Evolutionary conservation across 768 basidiomycete genomes (phyloP).

Genomic region (Coprinellus aureogranulatus): DNA sequence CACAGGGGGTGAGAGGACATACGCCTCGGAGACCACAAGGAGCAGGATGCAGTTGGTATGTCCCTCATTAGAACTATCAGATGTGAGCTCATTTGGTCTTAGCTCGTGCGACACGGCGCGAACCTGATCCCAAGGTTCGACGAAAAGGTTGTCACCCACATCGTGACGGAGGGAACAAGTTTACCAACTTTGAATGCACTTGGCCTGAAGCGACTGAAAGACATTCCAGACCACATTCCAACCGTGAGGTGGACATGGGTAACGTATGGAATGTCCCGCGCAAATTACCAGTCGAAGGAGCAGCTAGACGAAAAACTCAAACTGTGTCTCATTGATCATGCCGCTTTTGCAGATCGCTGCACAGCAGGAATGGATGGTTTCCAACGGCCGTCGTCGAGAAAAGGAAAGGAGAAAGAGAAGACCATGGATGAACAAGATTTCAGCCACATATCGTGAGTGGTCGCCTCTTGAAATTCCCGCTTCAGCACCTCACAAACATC

Average conservation of each 20-base stretch:
- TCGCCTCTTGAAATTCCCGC: background rate
- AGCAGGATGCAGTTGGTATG: constrained; percentile 62
- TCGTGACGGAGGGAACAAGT: constrained; percentile 49
- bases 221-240: constrained; percentile 66
- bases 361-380: constrained; percentile 37
- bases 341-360: constrained; percentile 48
- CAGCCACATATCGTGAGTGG: constrained; percentile 2
- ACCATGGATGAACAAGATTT: constrained; percentile 1
- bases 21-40: constrained; percentile 49
- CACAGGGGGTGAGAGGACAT: constrained; percentile 54
- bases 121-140: constrained; percentile 60
- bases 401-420: constrained; percentile 25
- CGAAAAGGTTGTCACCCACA: constrained; percentile 56
- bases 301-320: constrained; percentile 31
- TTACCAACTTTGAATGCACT: constrained; percentile 37
- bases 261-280: constrained; percentile 33
- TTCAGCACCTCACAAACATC: background rate
- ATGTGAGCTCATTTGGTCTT: no score
- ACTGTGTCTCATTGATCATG: constrained; percentile 40
- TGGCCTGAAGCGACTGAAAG: constrained; percentile 45
- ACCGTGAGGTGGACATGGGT: constrained; percentile 68
- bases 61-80: constrained; percentile 12
- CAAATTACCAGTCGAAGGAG: constrained; percentile 19
- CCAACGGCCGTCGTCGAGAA: constrained; percentile 7
- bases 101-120: constrained; percentile 69